A percentile compares a stretch with the other conserved stretches of the same genome.
Evolutionary conservation across 805 yeast genomes (phyloP).

Genomic region (Ogataea polymorpha): DNA sequence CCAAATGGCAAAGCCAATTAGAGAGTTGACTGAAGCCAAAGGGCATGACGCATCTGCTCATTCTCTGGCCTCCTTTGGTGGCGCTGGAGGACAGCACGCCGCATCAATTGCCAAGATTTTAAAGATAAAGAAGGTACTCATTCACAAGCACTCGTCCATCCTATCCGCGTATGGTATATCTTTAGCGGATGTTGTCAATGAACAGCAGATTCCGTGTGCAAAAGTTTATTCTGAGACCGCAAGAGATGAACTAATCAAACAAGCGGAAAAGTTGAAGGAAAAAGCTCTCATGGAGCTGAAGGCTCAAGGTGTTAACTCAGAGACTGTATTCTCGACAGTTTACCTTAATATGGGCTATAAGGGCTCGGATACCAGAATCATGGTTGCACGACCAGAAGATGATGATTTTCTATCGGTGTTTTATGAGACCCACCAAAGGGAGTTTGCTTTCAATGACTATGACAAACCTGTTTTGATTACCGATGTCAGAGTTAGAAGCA

Average conservation of each 20-base stretch:
- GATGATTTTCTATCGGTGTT: constrained; percentile 42
- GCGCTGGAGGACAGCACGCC: constrained; percentile 89
- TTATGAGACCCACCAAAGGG: constrained; percentile 51
- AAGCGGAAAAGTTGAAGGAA: constrained; percentile 17
- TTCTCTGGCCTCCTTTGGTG: constrained; percentile 75
- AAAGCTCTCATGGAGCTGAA: constrained; percentile 26
- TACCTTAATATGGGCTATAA: constrained; percentile 71
- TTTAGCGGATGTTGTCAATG: constrained; percentile 43
- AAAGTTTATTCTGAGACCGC: constrained; percentile 15
- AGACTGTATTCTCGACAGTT: constrained; percentile 20
- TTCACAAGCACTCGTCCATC: constrained; percentile 62
- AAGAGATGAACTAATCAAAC: constrained; percentile 7
- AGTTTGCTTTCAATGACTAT: constrained; percentile 60
- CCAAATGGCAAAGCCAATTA: constrained; percentile 79
- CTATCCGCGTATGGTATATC: constrained; percentile 57
- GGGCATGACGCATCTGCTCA: constrained; percentile 65
- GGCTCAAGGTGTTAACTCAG: constrained; percentile 8
- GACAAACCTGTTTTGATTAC: constrained; percentile 57
- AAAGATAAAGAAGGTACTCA: constrained; percentile 61
- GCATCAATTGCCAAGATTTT: constrained; percentile 65
- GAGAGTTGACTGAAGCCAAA: constrained; percentile 75
- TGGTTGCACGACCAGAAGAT: constrained; percentile 42
- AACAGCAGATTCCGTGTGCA: constrained; percentile 29
- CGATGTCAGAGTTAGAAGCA: constrained; percentile 41
- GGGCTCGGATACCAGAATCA: constrained; percentile 77